Evolutionary conservation across 169 alveolate species (phyloP), one percentile per base, ranked within the genome.

Genomic region (Plasmodium gaboni): DNA sequence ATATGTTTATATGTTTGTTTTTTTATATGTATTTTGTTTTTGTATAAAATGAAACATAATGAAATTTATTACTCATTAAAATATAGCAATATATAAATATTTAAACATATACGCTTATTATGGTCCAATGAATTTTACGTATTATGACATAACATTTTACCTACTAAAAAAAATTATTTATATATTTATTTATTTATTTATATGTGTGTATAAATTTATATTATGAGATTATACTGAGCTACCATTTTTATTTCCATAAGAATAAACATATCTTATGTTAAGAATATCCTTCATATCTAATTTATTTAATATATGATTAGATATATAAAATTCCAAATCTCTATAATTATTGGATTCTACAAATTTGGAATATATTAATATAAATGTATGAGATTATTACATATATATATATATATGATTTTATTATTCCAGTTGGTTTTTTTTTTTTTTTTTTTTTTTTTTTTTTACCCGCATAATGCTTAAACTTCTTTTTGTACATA

Each of bases 211-310:
- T 7, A 64, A 4, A 32, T 15, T 13, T 6, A 70, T 44, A 46
- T 13, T 28, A 28, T 55, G 48, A 48, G 44, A 28, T 46, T 46
- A 32, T 32, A 32, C 8, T 44, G 19, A 15, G 19, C 53, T 42
- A 71, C 83, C 64, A 48, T 42, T 51, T 46, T 22, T 44, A 28
- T 78, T 48, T 44, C 78, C 89, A 55, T 78, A 65, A 67, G 89
- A 78, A 72, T 78, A 78, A 65, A 78, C 67, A 60, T 78, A 78
- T 60, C 89, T 15, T 64, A 78, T 64, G 60, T 64, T 65, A 12
- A 65, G 26, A 64, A 78, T 78, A 26, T 78, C 89, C 51, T 78
- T 78, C 59, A 78, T 69, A 17, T 78, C 78, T 57, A 78, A 64
- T 42, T 67, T 64, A 46, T 46, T 64, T 65, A 78, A 65, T 50